phyloP scores from a whole-genome alignment of 2,329 filamentous ascomycete species.

The Arthrinium puccinioides region DNA sequence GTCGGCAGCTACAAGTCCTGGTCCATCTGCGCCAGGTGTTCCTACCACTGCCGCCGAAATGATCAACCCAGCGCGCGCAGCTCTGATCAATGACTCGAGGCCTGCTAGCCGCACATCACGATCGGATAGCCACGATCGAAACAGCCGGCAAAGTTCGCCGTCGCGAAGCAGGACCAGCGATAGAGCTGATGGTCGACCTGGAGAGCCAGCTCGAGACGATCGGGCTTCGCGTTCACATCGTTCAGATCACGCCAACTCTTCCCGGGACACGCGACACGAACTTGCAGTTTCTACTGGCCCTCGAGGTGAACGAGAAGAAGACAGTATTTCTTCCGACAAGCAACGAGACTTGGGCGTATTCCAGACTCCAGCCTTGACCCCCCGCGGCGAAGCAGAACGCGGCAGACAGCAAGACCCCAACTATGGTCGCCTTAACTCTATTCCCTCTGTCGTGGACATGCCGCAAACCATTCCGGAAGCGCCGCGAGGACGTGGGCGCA shows the following conservation, averaged over 20 bases:
- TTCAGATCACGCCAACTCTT: slow-evolving; percentile 21
- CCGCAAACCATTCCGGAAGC: slow-evolving; percentile 41
- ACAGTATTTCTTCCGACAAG: slow-evolving; percentile 32
- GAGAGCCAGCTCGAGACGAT: slow-evolving; percentile 37
- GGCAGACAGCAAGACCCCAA: slow-evolving; percentile 51
- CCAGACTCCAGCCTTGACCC: slow-evolving; percentile 22
- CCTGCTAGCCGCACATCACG: slow-evolving; percentile 28
- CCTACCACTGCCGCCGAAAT: no score
- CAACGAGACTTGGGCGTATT: slow-evolving; percentile 31
- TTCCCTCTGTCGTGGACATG: slow-evolving; percentile 33
- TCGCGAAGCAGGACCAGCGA: slow-evolving; percentile 37
- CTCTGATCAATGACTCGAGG: slow-evolving; percentile 33
- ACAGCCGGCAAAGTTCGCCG: slow-evolving; percentile 30
- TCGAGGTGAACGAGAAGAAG: slow-evolving; percentile 28
- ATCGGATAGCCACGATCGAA: slow-evolving; percentile 38
- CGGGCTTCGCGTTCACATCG: slow-evolving; percentile 36
- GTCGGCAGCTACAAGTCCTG: no score
- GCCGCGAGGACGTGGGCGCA: slow-evolving; percentile 43
- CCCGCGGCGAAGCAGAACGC: slow-evolving; percentile 41
- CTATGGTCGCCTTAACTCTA: slow-evolving; percentile 54
- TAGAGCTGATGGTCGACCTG: slow-evolving; percentile 26
- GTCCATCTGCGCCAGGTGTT: slow-evolving; percentile 27
- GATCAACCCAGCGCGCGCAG: slow-evolving; percentile 42
- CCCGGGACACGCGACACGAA: slow-evolving; percentile 24
- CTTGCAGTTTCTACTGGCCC: slow-evolving; percentile 14